phyloP scores from a whole-genome alignment of 768 basidiomycete genomes.

The Trametes elegans region DNA sequence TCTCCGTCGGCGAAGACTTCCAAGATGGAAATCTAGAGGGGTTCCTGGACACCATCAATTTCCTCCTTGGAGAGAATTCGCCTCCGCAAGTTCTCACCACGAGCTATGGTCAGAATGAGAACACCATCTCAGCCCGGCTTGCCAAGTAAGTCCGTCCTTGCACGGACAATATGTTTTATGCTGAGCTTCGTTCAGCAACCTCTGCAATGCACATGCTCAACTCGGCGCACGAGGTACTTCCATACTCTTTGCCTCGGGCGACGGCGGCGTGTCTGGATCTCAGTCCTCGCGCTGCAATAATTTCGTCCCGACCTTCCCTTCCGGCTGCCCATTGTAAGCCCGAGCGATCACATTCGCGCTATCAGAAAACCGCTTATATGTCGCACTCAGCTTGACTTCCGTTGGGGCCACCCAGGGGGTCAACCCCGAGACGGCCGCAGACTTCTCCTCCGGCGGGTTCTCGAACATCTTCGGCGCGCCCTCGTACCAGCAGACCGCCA shows the following conservation, averaged over 20 bases:
- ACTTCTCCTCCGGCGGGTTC: conserved; percentile 73
- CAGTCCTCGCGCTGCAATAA: conserved; percentile 38
- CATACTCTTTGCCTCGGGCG: conserved; percentile 63
- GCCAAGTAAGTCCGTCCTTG: conserved; percentile 43
- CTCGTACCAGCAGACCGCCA: conserved; percentile 47
- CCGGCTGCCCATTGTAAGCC: conserved; percentile 40
- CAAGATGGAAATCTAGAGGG: conserved; percentile 25
- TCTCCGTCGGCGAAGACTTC: conserved; percentile 38
- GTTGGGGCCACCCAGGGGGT: conserved; percentile 61
- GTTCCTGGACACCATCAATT: conserved; percentile 52
- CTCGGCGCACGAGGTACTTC: conserved; percentile 70
- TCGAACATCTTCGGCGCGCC: conserved; percentile 60
- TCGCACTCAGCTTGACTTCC: conserved; percentile 40
- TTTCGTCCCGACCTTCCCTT: conserved; percentile 58
- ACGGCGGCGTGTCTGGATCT: conserved; percentile 63
- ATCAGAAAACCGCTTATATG: too few species aligned
- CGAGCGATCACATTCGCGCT: too few species aligned
- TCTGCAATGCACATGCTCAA: conserved; percentile 61
- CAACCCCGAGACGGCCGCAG: conserved; percentile 56
- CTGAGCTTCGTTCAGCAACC: conserved; percentile 40
- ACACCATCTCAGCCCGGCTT: conserved; percentile 57
- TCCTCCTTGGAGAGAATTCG: conserved; percentile 40
- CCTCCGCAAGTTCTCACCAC: conserved; percentile 63
- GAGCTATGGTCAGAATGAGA: conserved; percentile 71
- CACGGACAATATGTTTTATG: not conserved